Conservation (phyloP, 768 basidiomycete species). For the Kwoniella newhampshirensis region DNA sequence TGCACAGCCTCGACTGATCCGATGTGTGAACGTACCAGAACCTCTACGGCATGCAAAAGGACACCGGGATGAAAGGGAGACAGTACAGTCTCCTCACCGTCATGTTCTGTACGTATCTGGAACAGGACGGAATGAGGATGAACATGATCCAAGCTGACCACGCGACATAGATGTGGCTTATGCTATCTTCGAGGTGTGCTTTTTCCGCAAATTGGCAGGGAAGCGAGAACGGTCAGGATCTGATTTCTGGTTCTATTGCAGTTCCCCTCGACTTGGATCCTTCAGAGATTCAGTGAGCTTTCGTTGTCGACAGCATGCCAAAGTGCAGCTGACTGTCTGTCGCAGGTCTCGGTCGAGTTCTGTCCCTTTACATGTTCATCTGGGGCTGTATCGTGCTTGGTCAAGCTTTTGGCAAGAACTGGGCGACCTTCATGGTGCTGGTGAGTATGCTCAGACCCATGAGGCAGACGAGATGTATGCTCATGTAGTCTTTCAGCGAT, state of each 20-base stretch:
- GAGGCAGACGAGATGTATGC: too few relatives aligned
- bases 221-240: too few relatives aligned
- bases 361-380: constrained; percentile 30
- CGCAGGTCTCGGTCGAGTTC: constrained; percentile 27
- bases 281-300: constrained; percentile 27
- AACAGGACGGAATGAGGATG: neutral
- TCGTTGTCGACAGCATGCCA: neutral
- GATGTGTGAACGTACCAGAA: constrained; percentile 2
- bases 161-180: constrained; percentile 17
- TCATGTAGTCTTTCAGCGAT: too few relatives aligned
- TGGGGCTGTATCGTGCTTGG: constrained; percentile 32
- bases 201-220: too few relatives aligned
- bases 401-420: constrained; percentile 25
- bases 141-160: neutral
- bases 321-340: neutral
- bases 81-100: constrained; percentile 36
- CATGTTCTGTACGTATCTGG: constrained; percentile 29
- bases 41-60: constrained; percentile 22
- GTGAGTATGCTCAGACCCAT: too few relatives aligned
- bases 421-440: constrained; percentile 29
- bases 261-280: constrained; percentile 30
- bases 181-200: constrained; percentile 29
- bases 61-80: constrained; percentile 26
- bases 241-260: too few relatives aligned
- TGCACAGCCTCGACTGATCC: neutral